phyloP scores from a whole-genome alignment of 2,329 filamentous ascomycete species.

The Colletotrichum tabaci region DNA sequence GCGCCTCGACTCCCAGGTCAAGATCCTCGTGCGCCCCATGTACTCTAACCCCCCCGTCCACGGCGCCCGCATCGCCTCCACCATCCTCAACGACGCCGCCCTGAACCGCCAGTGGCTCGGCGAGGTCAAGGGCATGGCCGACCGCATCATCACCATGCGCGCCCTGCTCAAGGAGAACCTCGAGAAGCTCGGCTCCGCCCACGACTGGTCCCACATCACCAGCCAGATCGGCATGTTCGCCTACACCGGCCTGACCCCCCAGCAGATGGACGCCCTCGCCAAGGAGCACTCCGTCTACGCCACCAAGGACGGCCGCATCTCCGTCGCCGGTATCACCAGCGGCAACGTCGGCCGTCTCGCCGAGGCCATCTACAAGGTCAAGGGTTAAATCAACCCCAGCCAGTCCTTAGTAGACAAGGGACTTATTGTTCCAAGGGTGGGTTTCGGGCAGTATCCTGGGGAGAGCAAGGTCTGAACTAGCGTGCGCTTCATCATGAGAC shows the following conservation, averaged over 20 bases:
- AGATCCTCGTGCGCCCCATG: conserved; percentile 95
- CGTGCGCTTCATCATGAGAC: conserved; percentile 11
- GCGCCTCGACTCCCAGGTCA: conserved; percentile 96
- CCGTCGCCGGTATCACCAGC: conserved; percentile 85
- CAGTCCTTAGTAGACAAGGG: too few relatives aligned
- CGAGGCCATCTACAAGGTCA: conserved; percentile 88
- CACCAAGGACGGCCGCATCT: conserved; percentile 92
- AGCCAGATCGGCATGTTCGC: conserved; percentile 99
- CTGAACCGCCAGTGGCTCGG: conserved; percentile 95
- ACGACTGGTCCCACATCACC: conserved; percentile 99
- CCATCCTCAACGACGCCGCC: conserved; percentile 88
- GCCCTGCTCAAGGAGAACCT: conserved; percentile 94
- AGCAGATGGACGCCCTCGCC: conserved; percentile 92
- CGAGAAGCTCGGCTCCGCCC: conserved; percentile 93
- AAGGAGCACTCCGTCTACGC: conserved; percentile 99
- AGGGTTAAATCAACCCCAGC: conserved; percentile 64
- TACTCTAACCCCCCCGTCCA: conserved; percentile 99
- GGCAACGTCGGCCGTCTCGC: conserved; percentile 86
- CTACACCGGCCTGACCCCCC: conserved; percentile 91
- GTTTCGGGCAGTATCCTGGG: background rate
- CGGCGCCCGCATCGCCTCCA: conserved; percentile 92
- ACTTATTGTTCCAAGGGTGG: background rate
- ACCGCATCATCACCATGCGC: conserved; percentile 99
- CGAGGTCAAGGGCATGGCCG: conserved; percentile 98
- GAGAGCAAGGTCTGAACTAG: background rate